Percentiles rank a stretch among this genome's conserved stretches.
These are phyloP conservation scores for Ophiocordyceps sinensis DNA, from an alignment of 2,329 filamentous ascomycete species.

Conservation along the genomic window DNA sequence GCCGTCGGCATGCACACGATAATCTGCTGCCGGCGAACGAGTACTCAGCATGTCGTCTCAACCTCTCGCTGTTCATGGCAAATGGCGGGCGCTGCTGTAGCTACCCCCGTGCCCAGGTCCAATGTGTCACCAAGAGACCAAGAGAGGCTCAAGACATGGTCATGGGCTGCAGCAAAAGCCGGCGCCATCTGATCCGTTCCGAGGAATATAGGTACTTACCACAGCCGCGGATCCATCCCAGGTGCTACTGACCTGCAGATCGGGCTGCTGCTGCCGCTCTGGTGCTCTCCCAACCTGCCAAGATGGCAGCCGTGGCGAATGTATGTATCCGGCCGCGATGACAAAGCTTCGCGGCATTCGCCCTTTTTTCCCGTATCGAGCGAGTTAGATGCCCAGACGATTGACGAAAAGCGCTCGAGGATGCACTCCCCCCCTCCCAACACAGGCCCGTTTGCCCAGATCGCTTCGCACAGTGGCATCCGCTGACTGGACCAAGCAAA, in stretches of 20 bases:
- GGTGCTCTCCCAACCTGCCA: not conserved
- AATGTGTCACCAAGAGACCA: not conserved
- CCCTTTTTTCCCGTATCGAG: not conserved
- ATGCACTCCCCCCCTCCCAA: not conserved
- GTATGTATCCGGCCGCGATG: constrained; percentile 2
- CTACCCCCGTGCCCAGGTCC: not conserved
- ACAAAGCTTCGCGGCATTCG: constrained; percentile 4
- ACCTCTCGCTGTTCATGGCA: too few relatives aligned
- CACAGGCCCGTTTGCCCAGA: not conserved
- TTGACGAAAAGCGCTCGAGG: not conserved
- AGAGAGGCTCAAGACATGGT: not conserved
- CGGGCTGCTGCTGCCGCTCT: constrained; percentile 1
- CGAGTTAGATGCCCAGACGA: not conserved
- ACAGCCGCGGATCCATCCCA: constrained; percentile 1
- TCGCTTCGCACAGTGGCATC: not conserved
- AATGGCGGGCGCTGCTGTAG: not conserved
- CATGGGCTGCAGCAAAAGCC: constrained; percentile 4
- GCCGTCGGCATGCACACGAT: too few relatives aligned
- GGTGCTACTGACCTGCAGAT: not conserved
- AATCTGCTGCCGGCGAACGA: too few relatives aligned
- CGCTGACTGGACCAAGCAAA: constrained; percentile 1
- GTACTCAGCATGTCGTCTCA: too few relatives aligned
- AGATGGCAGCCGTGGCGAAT: not conserved
- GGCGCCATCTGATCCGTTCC: constrained; percentile 1
- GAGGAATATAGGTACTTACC: constrained; percentile 1